Evolutionary conservation across 805 yeast genomes (phyloP).

Genomic region (Candida tibetensis): DNA sequence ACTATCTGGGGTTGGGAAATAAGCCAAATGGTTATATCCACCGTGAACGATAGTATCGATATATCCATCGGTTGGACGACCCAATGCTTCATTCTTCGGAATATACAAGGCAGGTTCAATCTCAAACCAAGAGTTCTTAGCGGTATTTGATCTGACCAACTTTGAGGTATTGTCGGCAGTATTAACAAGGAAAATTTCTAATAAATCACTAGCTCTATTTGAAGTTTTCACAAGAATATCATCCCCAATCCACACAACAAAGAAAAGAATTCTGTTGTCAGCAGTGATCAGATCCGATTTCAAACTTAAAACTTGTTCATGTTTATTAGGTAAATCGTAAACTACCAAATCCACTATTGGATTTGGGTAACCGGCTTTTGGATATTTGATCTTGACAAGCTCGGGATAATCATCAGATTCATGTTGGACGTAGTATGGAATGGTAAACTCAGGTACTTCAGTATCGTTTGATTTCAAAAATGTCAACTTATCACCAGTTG

Average conservation of each 20-base stretch:
- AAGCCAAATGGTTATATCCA: conserved; percentile 77
- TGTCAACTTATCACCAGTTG: conserved; percentile 54
- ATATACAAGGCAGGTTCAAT: conserved; percentile 32
- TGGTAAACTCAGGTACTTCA: conserved; percentile 48
- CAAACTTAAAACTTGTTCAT: conserved; percentile 12
- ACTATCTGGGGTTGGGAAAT: conserved; percentile 65
- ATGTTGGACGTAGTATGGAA: conserved; percentile 50
- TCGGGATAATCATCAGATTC: conserved; percentile 46
- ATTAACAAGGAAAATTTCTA: conserved; percentile 50
- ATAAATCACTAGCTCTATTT: conserved; percentile 56
- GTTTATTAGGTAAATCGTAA: conserved; percentile 33
- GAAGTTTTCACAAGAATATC: conserved; percentile 56
- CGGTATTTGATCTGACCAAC: conserved; percentile 43
- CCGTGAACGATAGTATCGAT: conserved; percentile 67
- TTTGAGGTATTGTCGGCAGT: conserved; percentile 24
- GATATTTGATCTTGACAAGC: conserved; percentile 52
- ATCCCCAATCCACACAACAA: conserved; percentile 54
- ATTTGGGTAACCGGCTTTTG: conserved; percentile 67
- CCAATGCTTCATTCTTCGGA: conserved; percentile 34
- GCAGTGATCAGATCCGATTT: conserved; percentile 21
- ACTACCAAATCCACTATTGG: conserved; percentile 52
- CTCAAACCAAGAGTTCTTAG: conserved; percentile 63
- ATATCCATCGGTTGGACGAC: conserved; percentile 56
- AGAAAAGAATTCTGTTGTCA: conserved; percentile 56
- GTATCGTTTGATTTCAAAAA: conserved; percentile 61